Conservation (phyloP, 2,329 filamentous ascomycete species). For the Simplicillium sp. region DNA sequence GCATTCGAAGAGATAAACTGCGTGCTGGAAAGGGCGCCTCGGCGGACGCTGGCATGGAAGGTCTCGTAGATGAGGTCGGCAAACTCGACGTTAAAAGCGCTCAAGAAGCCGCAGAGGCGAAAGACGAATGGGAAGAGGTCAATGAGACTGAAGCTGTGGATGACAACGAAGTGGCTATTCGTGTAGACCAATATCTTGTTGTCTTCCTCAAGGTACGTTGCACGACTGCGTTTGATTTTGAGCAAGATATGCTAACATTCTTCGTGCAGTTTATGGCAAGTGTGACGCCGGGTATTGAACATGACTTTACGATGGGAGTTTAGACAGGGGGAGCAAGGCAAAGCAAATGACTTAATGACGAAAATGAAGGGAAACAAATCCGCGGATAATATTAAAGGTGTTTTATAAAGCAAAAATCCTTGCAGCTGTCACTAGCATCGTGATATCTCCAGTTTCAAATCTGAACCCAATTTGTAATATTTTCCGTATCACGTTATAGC, state of each 20-base stretch:
- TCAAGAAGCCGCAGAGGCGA: slow-evolving; percentile 37
- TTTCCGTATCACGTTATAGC: no score
- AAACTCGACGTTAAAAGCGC: slow-evolving; percentile 49
- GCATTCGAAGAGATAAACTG: slow-evolving; percentile 77
- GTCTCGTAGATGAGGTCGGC: slow-evolving; percentile 72
- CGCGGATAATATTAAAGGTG: no score
- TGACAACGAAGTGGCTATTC: slow-evolving; percentile 66
- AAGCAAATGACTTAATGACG: slow-evolving; percentile 2
- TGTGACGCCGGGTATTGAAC: slow-evolving; percentile 93
- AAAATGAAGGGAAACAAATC: background rate
- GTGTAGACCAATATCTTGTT: slow-evolving; percentile 82
- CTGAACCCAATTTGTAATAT: no score
- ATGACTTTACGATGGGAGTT: slow-evolving; percentile 95
- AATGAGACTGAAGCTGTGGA: slow-evolving; percentile 47
- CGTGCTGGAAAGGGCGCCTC: slow-evolving; percentile 41
- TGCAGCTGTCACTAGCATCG: no score
- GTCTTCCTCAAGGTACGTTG: slow-evolving; percentile 68
- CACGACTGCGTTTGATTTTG: background rate
- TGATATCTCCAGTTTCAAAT: no score
- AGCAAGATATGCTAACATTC: slow-evolving; percentile 7
- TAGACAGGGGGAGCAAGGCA: slow-evolving; percentile 24
- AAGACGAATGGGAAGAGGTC: slow-evolving; percentile 58
- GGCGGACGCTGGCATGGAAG: slow-evolving; percentile 61
- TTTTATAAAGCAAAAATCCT: no score
- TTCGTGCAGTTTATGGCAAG: slow-evolving; percentile 60